A percentile compares a stretch with the other conserved stretches of the same genome.
Evolutionary conservation across 495 filamentous ascomycete genomes (phyloP).

Genomic region (Penicillium chermesinum): DNA sequence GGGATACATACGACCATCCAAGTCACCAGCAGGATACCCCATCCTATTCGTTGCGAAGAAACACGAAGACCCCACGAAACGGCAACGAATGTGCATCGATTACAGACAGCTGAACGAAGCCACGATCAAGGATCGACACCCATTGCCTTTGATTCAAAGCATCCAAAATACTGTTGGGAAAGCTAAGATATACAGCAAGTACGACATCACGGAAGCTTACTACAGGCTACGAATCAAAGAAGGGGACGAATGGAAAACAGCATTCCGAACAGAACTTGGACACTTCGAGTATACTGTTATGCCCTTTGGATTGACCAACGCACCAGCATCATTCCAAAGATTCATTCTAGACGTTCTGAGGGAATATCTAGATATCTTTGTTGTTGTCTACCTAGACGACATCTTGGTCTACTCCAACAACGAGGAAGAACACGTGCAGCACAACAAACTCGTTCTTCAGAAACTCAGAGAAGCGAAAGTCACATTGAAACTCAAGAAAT

Average conservation of each 20-base stretch:
- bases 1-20: constrained; percentile 9
- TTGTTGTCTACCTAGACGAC: constrained; percentile 6
- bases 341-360: constrained; percentile 1
- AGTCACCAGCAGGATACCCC: constrained; percentile 11
- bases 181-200: constrained; percentile 22
- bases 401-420: constrained; percentile 7
- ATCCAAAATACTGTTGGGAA: constrained; percentile 14
- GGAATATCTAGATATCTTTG: constrained; percentile 12
- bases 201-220: neutral
- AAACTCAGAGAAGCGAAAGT: neutral
- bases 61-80: constrained; percentile 5
- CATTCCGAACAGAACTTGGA: constrained; percentile 14
- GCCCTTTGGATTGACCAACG: constrained; percentile 14
- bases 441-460: neutral
- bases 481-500: neutral
- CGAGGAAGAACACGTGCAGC: neutral
- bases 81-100: neutral
- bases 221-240: neutral
- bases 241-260: constrained; percentile 15
- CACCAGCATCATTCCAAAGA: constrained; percentile 9
- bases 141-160: constrained; percentile 14
- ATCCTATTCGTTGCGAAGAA: constrained; percentile 25
- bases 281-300: constrained; percentile 16
- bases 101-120: neutral
- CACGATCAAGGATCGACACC: constrained; percentile 19